Percentiles rank a stretch among this genome's conserved stretches.
Evolutionary conservation across 306 rosid species (phyloP).

Genomic region (Adenanthera pavonina): DNA sequence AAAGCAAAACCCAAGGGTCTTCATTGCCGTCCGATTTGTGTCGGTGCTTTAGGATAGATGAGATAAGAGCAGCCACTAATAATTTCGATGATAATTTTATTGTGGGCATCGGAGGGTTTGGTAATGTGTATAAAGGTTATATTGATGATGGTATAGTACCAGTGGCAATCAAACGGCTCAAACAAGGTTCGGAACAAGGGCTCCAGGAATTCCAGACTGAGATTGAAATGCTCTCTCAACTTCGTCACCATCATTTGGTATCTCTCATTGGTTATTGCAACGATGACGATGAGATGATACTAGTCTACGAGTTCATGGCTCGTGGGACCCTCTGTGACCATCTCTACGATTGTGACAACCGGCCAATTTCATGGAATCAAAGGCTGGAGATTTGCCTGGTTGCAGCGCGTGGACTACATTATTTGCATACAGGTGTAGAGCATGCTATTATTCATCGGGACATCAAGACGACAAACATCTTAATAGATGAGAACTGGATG

Average conservation of each 20-base stretch:
- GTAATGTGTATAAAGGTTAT: slow-evolving; percentile 39
- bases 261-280: no score
- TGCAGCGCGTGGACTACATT: not conserved
- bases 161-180: slow-evolving; percentile 33
- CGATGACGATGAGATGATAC: not conserved
- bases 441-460: not conserved
- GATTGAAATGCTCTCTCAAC: slow-evolving; percentile 11
- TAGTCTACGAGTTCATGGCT: not conserved
- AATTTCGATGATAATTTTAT: slow-evolving; percentile 26
- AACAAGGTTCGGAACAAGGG: not conserved
- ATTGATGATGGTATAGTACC: slow-evolving; percentile 23
- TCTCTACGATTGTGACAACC: not conserved
- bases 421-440: not conserved
- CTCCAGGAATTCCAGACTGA: not conserved
- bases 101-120: not conserved
- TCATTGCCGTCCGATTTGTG: not conserved
- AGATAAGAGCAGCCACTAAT: slow-evolving; percentile 37
- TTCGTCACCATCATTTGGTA: not conserved
- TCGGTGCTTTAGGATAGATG: slow-evolving; percentile 31
- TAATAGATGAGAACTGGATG: not conserved
- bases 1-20: not conserved
- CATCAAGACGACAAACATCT: not conserved
- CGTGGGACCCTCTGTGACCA: not conserved
- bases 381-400: not conserved
- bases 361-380: not conserved